A percentile compares a stretch with the other conserved stretches of the same genome.
phyloP scores from a whole-genome alignment of 495 filamentous ascomycete species.

The Talaromyces proteolyticus region DNA sequence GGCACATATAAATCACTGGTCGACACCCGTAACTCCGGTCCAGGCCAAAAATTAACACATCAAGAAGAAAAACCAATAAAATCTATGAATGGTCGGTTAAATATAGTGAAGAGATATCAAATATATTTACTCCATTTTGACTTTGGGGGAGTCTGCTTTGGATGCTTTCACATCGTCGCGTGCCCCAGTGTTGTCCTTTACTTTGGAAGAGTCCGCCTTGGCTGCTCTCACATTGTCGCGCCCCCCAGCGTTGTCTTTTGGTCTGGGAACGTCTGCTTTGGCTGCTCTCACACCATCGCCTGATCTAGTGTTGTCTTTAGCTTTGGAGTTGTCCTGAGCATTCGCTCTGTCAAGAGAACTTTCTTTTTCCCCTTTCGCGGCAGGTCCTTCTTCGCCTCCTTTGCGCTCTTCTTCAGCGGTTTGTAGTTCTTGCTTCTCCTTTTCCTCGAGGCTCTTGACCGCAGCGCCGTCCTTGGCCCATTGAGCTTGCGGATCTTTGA shows the following conservation, averaged over 20 bases:
- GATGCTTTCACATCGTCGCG: too few relatives aligned
- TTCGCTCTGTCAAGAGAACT: background rate
- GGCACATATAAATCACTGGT: background rate
- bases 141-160: too few relatives aligned
- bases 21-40: background rate
- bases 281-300: too few relatives aligned
- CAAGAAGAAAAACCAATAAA: background rate
- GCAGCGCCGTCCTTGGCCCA: constrained; percentile 81
- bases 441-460: constrained; percentile 59
- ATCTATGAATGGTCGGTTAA: background rate
- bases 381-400: constrained; percentile 7
- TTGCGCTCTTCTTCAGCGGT: constrained; percentile 2
- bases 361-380: constrained; percentile 8
- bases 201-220: too few relatives aligned
- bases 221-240: too few relatives aligned
- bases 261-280: too few relatives aligned
- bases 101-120: too few relatives aligned
- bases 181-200: too few relatives aligned
- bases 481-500: constrained; percentile 60
- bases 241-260: too few relatives aligned
- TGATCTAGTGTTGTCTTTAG: too few relatives aligned
- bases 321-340: background rate
- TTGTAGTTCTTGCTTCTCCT: constrained; percentile 30
- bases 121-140: too few relatives aligned
- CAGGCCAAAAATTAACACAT: background rate